Evolutionary conservation across 1,139 yeast species (phyloP).

Genomic region (Geotrichum phurueaensis): DNA sequence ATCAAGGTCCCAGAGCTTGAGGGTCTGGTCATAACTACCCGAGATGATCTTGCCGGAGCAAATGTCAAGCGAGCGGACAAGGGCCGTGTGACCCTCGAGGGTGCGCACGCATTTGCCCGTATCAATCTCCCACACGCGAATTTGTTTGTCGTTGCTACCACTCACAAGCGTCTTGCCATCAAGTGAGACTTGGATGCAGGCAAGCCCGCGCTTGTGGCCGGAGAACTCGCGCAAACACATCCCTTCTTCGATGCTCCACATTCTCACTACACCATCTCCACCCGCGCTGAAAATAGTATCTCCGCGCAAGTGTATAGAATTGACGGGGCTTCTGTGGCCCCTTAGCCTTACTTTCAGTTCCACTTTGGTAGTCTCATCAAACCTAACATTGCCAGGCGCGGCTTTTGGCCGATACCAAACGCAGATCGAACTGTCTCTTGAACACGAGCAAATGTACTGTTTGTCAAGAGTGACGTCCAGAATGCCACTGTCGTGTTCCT

Average conservation of each 20-base stretch:
- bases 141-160: constrained; percentile 37
- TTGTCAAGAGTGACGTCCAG: constrained; percentile 31
- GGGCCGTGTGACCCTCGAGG: constrained; percentile 31
- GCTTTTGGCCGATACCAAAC: constrained; percentile 28
- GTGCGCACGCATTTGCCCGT: constrained; percentile 28
- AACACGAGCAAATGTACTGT: constrained; percentile 32
- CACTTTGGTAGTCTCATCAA: constrained; percentile 6
- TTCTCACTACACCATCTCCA: constrained; percentile 33
- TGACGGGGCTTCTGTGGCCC: constrained; percentile 37
- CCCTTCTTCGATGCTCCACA: constrained; percentile 32
- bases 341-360: constrained; percentile 21
- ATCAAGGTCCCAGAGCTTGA: constrained; percentile 36
- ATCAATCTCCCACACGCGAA: constrained; percentile 34
- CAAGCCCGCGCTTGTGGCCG: constrained; percentile 37
- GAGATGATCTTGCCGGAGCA: constrained; percentile 30
- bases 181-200: constrained; percentile 32
- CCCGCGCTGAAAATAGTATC: constrained; percentile 35
- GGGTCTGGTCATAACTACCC: constrained; percentile 37
- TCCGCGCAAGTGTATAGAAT: constrained; percentile 30
- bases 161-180: constrained; percentile 27
- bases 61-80: constrained; percentile 33
- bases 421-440: constrained; percentile 33
- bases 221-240: constrained; percentile 24
- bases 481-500: constrained; percentile 31
- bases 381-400: background rate